Evolutionary conservation across 257 asterid genomes (phyloP).

Genomic region (Fraxinus excelsior): DNA sequence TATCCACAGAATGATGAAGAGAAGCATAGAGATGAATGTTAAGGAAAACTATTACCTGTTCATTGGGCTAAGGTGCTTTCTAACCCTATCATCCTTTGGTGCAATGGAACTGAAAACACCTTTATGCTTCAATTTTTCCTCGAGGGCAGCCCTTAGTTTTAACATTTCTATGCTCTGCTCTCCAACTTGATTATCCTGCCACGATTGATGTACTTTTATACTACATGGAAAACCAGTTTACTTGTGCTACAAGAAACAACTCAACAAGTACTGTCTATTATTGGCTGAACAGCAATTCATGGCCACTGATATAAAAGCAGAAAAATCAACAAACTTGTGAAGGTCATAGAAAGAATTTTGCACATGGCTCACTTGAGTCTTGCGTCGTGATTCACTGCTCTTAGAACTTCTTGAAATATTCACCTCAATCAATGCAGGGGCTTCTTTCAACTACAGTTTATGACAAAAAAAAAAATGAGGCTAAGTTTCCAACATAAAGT

Average conservation of each 20-base stretch:
- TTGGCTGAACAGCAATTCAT: background rate
- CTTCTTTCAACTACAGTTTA: conserved; percentile 42
- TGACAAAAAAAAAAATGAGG: conserved; percentile 20
- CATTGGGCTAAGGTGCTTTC: conserved; percentile 46
- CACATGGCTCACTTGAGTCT: conserved; percentile 56
- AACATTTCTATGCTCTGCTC: conserved; percentile 83
- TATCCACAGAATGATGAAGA: background rate
- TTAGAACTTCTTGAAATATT: conserved; percentile 36
- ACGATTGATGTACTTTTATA: conserved; percentile 20
- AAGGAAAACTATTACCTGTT: conserved; percentile 57
- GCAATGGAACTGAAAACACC: conserved; percentile 66
- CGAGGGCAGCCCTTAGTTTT: conserved; percentile 83
- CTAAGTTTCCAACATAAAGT: conserved; percentile 8
- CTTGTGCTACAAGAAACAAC: conserved; percentile 2
- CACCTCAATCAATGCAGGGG: conserved; percentile 30
- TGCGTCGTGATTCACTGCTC: conserved; percentile 37
- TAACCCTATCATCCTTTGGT: conserved; percentile 42
- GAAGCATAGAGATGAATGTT: background rate
- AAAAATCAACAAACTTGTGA: background rate
- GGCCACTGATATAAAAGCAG: conserved; percentile 1
- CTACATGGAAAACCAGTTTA: conserved; percentile 16
- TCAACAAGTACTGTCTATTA: background rate
- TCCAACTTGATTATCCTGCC: conserved; percentile 68
- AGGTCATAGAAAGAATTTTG: background rate
- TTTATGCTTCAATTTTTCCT: conserved; percentile 77